phyloP scores from a whole-genome alignment of 2,329 filamentous ascomycete species.

The Curvularia verruculosa region DNA sequence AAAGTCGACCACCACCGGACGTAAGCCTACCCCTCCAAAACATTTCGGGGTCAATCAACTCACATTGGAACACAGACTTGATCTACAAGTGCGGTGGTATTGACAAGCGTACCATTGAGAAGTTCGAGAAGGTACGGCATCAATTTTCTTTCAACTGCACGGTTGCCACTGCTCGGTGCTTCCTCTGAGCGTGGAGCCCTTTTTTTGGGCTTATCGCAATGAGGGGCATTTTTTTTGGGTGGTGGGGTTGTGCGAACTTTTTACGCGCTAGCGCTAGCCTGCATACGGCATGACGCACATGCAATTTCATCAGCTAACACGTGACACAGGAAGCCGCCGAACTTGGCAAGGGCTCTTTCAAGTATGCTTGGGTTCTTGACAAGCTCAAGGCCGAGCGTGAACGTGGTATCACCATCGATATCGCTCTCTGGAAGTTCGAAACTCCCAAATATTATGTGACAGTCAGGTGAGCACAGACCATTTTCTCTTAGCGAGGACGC shows the following conservation, averaged over 20 bases:
- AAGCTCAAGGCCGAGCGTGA: constrained; percentile 99
- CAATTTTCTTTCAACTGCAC: constrained; percentile 26
- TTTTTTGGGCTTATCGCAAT: constrained; percentile 42
- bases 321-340: constrained; percentile 87
- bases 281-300: constrained; percentile 41
- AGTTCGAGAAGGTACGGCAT: constrained; percentile 97
- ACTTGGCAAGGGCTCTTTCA: constrained; percentile 99
- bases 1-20: constrained; percentile 93
- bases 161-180: constrained; percentile 21
- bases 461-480: constrained; percentile 68
- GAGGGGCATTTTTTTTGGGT: constrained; percentile 48
- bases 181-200: constrained; percentile 34
- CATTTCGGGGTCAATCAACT: constrained; percentile 35
- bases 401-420: constrained; percentile 99
- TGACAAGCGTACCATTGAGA: constrained; percentile 99
- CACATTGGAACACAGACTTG: constrained; percentile 70
- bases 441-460: constrained; percentile 97
- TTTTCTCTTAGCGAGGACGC: no score
- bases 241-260: constrained; percentile 51
- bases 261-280: constrained; percentile 46
- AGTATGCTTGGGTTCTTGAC: constrained; percentile 99
- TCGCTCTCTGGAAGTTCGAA: constrained; percentile 99
- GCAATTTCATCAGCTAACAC: constrained; percentile 41
- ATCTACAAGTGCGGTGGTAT: constrained; percentile 99
- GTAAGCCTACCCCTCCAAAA: constrained; percentile 60